Evolutionary conservation across 139 green algal species (phyloP), one percentile per base, ranked within the genome.

Genomic region (Micractinium sp.): DNA sequence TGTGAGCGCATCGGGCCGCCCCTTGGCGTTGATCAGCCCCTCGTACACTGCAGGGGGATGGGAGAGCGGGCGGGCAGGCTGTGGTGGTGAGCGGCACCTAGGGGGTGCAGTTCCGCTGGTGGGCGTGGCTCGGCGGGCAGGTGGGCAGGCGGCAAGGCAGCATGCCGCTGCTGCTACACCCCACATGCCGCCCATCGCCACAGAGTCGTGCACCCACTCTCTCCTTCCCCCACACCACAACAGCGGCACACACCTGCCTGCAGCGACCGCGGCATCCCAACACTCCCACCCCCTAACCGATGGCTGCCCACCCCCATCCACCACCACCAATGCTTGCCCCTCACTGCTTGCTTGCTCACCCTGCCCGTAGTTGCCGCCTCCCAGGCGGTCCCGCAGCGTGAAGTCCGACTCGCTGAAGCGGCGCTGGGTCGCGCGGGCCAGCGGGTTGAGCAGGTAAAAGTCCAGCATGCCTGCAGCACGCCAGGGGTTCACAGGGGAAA

Each of bases 331-430:
- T n/a, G n/a, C n/a, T n/a, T n/a, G n/a, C n/a, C n/a, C n/a, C n/a
- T n/a, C n/a, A n/a, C n/a, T n/a, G n/a, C n/a, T n/a, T n/a, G 20
- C 47, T 2, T 56, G 33, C 87, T 35, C 73, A 88, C 88, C 88
- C 87, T 98, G 96, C 0, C 97, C 97, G 93, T 97, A 99, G 94
- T 99, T 99, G 84, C 97, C 97, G 36, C 94, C 94, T 3, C 97
- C 97, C 71, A 99, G 92, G 19, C 90, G 87, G 25, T 96, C 93
- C 31, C 94, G 83, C 69, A 96, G 89, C 29, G 90, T 91, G 47
- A 97, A 94, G 33, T 96, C 91, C 3, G 73, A 73, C 13, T 91
- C 90, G 36, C 33, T 89, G 74, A 91, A 96, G 31, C 90, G 93
- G 41, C 85, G 91, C n/a, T 91, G 36, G 2, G 93, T 61, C 35